Base-by-base conservation (phyloP, 108 stramenopile species). In the Conticribra guillardii region DNA sequence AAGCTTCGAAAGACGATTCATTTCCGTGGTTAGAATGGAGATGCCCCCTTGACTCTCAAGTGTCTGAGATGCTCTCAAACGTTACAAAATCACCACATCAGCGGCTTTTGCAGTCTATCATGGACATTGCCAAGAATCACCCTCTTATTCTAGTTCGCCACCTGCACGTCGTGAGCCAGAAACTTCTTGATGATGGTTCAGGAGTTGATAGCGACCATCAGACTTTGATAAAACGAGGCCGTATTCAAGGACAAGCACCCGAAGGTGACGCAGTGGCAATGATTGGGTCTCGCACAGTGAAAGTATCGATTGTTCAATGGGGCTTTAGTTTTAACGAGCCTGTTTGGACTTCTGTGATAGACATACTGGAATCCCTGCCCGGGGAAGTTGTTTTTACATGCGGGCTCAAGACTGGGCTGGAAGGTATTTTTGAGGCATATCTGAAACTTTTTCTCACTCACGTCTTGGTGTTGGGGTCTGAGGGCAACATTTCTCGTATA, bases 101-200 rank as follows among this genome's bases (percentile, higher is more conserved):
- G 5, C 73, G 73, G 23, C 56, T 82, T 22, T 55, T 76, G 14
- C 84, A 82, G 47, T 50, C 69, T 9, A 53, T 87, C 18, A 37
- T 45, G 21, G 86, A 89, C 5, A 30, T 64, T 24, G 63, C 86
- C 0, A 81, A 87, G 44, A 78, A 74, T n/a, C 84, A 88, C 27
- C 85, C 90, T 52, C 73, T 89, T n/a, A 47, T 91, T 58, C 33
- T 89, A 22, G 50, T 89, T 4, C 64, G 86, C 26, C 88, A 87
- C 34, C 46, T 84, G 28, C 45, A 44, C n/a, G 7, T 16, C 3
- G 60, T 91, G 19, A 47, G 44, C 16, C 53, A 69, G 16, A 27
- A 69, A 24, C 75, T 91, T n/a, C 27, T 83, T 27, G 68, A 55
- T 37, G 90, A 91, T 81, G 33, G 82, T 29, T 37, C 44, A 19